Base-by-base conservation (phyloP, 2,329 filamentous ascomycete species). In the Pseudocercospora vitis region DNA sequence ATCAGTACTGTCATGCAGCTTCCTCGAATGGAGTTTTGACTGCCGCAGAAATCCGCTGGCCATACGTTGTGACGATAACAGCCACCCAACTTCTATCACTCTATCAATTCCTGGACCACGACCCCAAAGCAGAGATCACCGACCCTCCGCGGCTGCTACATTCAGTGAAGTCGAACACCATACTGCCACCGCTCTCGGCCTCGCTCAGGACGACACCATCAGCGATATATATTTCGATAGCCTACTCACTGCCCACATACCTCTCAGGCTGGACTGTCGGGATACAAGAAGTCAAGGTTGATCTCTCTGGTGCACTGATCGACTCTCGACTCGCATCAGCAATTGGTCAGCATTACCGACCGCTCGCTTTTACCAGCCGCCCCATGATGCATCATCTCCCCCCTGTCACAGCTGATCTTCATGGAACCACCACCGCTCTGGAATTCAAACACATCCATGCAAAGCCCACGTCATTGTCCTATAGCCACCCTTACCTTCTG, bases 191-290 rank as follows among this genome's bases (percentile, higher is more conserved):
- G 1, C 75, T 95, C 7, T 89, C 90, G 0, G 74, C 96, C n/a
- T 92, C 89, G 0, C 81, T 97, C 31, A 83, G 91, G n/a, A 81
- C 78, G 21, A 83, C 83, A 11, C 69, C 81, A 0, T 74, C 76
- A 3, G 81, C 81, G 8, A 81, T 89, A 14, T 81, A 90, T n/a
- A 87, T 89, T 1, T 91, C 89, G 0, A 88, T 96, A 55, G 91
- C 89, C 1, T 96, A 95, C 69, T 88, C 89, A 0, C 84, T 95
- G 60, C 85, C 87, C 12, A 87, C 88, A 2, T 83, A 85, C 62
- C 78, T 86, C 2, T 84, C 84, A 37, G 91, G 91, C 23, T 96
- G 91, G 89, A 91, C 88, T 6, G 81, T 96, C 12, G 91, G 91
- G 2, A 82, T 97, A n/a, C 92, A 97, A 70, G 92, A 96, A 70